Evolutionary conservation across 129 eudicot species (phyloP).

Genomic region (Chrysanthemum makinoi): DNA sequence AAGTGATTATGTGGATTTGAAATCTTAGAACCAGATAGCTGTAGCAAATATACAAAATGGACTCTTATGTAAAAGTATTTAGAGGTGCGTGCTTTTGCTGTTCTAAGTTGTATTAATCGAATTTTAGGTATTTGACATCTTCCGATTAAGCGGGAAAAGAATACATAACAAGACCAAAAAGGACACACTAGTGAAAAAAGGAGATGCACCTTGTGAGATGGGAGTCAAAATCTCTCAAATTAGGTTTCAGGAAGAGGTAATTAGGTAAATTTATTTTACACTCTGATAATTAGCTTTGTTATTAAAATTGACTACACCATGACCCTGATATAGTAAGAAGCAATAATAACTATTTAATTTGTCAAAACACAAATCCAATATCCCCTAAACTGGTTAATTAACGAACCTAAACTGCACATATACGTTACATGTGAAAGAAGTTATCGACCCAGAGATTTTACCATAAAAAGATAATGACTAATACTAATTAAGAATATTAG

Average conservation of each 20-base stretch:
- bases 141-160: background rate
- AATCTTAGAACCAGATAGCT: background rate
- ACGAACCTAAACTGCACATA: background rate
- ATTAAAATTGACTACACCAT: too few relatives aligned
- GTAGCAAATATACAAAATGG: background rate
- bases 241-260: conserved; percentile 1
- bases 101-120: background rate
- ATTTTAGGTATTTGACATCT: background rate
- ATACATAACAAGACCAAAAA: background rate
- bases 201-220: background rate
- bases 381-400: conserved; percentile 3
- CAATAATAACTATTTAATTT: background rate
- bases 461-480: too few relatives aligned
- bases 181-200: too few relatives aligned
- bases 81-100: background rate
- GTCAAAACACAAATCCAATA: background rate
- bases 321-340: background rate
- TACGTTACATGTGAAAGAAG: background rate
- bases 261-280: background rate
- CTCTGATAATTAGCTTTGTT: background rate
- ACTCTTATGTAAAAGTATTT: background rate
- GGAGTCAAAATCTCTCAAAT: background rate
- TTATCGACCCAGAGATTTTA: background rate
- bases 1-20: background rate
- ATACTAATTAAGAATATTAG: background rate